Base-by-base conservation (phyloP, 805 yeast genomes). In the Torulaspora microellipsoides region DNA sequence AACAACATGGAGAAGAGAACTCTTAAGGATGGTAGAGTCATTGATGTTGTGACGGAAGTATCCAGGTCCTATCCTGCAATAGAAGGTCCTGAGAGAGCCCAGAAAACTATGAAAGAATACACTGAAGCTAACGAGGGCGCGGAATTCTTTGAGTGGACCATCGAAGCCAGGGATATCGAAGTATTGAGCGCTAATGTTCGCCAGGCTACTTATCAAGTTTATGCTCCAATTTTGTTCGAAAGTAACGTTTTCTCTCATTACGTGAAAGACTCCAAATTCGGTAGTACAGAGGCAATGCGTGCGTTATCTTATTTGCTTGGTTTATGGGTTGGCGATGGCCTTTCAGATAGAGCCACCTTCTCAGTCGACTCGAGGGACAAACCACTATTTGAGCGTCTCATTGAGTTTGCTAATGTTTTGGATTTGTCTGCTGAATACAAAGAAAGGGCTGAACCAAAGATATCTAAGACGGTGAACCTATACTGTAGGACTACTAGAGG, bases 151-250 rank as follows among this genome's bases (percentile, higher is more conserved):
- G 64, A 68, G 23, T 72, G 77, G 77, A 62, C 61, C 34, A 45
- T 69, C 37, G 73, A 70, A 56, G 75, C 73, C 33, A 55, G 58
- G 31, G 67, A 70, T 49, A 54, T 56, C 36, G 38, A 49, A n/a
- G 34, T 42, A 11, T 34, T 72, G 17, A 53, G 52, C 20, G 27
- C 36, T n/a, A 8, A 46, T 35, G 69, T 68, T 36, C 60, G 61
- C 29, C 48, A 49, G 32, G 50, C 56, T 25, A 59, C 76, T 27
- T 41, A 49, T 34, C 75, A 70, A 59, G 37, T 62, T 12, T 55
- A 62, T 42, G 54, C 55, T 42, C 77, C 77, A 27, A 34, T 38
- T 35, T 25, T 43, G 33, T 35, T 23, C 1, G 40, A 43, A 23
- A 43, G 35, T 15, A 34, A 34, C 17, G 27, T 33, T 17, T 37